Conservation (phyloP, 164 flowering plant species). For the Echeveria elegans region DNA sequence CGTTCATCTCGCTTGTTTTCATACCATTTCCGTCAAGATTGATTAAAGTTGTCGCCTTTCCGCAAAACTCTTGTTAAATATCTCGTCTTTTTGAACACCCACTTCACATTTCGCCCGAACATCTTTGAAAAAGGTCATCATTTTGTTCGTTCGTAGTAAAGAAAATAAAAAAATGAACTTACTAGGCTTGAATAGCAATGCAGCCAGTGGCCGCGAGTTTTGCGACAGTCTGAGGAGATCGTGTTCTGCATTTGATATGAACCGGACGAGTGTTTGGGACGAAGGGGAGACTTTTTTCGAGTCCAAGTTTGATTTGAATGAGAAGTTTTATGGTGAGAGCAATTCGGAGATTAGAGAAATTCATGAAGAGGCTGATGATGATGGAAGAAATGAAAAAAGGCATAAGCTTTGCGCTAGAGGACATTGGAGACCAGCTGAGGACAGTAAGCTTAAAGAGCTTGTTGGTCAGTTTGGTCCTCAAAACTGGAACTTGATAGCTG, state of each 20-base stretch:
- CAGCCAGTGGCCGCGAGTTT: neutral
- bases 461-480: slow-evolving; percentile 71
- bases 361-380: slow-evolving; percentile 9
- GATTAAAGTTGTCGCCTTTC: neutral
- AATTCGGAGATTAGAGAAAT: neutral
- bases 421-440: slow-evolving; percentile 82
- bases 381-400: slow-evolving; percentile 8
- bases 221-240: neutral
- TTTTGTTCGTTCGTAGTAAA: neutral
- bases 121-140: neutral
- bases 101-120: neutral
- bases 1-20: neutral
- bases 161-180: neutral
- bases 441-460: slow-evolving; percentile 57
- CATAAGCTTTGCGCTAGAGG: slow-evolving; percentile 55
- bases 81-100: neutral
- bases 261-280: neutral
- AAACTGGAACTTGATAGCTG: slow-evolving; percentile 82
- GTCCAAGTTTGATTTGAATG: neutral
- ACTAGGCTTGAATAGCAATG: neutral
- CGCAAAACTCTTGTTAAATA: neutral
- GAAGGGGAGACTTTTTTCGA: neutral
- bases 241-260: slow-evolving; percentile 2
- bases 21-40: neutral
- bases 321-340: neutral